These are phyloP conservation scores for Stylonectria norvegica DNA, from an alignment of 2,329 filamentous ascomycete species.

Conservation along the genomic window DNA sequence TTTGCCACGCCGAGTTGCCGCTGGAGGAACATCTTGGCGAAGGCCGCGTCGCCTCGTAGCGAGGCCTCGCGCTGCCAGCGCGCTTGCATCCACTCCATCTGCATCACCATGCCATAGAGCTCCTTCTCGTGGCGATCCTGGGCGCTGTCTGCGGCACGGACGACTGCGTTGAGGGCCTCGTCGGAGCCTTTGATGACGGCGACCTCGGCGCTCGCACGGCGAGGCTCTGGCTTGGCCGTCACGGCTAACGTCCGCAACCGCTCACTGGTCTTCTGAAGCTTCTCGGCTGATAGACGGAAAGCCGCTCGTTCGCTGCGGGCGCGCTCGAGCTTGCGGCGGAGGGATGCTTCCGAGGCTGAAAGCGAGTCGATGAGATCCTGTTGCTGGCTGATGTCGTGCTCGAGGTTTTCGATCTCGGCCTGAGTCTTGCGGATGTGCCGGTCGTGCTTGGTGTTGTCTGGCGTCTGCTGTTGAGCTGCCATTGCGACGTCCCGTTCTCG, in stretches of 20 bases:
- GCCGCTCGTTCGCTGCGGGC: conserved; percentile 62
- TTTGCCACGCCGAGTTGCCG: conserved; percentile 79
- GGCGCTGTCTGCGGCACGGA: conserved; percentile 56
- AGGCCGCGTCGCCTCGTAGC: conserved; percentile 76
- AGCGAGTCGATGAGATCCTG: conserved; percentile 61
- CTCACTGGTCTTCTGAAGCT: conserved; percentile 50
- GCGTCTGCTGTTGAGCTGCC: conserved; percentile 27
- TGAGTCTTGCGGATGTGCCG: conserved; percentile 61
- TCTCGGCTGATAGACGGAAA: conserved; percentile 53
- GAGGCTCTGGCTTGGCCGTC: conserved; percentile 21
- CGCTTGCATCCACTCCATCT: conserved; percentile 87
- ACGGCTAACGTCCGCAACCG: conserved; percentile 41
- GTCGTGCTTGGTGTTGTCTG: conserved; percentile 52
- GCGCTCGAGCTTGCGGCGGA: conserved; percentile 66
- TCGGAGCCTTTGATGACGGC: conserved; percentile 40
- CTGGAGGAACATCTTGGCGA: conserved; percentile 80
- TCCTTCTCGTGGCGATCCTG: conserved; percentile 71
- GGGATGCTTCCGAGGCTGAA: conserved; percentile 53
- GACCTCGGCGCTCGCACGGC: conserved; percentile 24
- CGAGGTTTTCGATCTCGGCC: conserved; percentile 64
- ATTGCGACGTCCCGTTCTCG: conserved; percentile 42
- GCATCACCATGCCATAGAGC: conserved; percentile 77
- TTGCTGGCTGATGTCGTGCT: conserved; percentile 67
- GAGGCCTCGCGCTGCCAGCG: conserved; percentile 75
- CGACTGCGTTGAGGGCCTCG: conserved; percentile 55